A percentile compares a stretch with the other conserved stretches of the same genome.
These are phyloP conservation scores for Senna siamea DNA, from an alignment of 306 rosid genomes.

Conservation along the genomic window DNA sequence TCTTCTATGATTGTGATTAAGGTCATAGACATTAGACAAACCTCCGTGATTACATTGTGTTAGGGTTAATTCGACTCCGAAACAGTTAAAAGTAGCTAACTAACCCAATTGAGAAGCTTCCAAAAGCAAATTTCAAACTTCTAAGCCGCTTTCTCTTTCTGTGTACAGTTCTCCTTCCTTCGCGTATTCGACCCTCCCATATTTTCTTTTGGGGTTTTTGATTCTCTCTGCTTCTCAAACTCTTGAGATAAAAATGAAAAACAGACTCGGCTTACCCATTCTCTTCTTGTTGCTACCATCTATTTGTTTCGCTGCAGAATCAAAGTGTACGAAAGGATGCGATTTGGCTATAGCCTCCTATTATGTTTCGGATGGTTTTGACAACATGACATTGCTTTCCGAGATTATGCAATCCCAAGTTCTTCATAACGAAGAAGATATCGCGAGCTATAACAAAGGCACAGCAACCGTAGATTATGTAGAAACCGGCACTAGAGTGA, in stretches of 20 bases:
- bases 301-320: slow-evolving; percentile 39
- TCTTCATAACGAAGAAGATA: slow-evolving; percentile 25
- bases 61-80: no score
- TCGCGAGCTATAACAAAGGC: slow-evolving; percentile 49
- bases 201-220: no score
- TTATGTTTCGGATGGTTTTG: slow-evolving; percentile 12
- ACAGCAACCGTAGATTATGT: slow-evolving; percentile 39
- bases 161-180: no score
- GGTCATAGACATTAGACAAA: no score
- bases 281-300: slow-evolving; percentile 26
- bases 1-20: no score
- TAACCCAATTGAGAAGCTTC: no score
- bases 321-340: slow-evolving; percentile 55
- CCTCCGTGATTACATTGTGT: no score
- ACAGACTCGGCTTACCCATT: slow-evolving; percentile 9
- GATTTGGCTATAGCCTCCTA: slow-evolving; percentile 68
- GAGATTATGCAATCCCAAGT: slow-evolving; percentile 33
- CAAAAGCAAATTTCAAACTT: no score
- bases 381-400: slow-evolving; percentile 38
- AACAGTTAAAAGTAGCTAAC: no score
- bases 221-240: neutral
- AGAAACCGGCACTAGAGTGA: slow-evolving; percentile 21
- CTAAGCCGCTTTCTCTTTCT: no score
- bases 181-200: no score
- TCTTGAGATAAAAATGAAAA: slow-evolving; percentile 15